These are phyloP conservation scores for Mycena leptocephala DNA, from an alignment of 768 basidiomycete species.

Conservation along the genomic window DNA sequence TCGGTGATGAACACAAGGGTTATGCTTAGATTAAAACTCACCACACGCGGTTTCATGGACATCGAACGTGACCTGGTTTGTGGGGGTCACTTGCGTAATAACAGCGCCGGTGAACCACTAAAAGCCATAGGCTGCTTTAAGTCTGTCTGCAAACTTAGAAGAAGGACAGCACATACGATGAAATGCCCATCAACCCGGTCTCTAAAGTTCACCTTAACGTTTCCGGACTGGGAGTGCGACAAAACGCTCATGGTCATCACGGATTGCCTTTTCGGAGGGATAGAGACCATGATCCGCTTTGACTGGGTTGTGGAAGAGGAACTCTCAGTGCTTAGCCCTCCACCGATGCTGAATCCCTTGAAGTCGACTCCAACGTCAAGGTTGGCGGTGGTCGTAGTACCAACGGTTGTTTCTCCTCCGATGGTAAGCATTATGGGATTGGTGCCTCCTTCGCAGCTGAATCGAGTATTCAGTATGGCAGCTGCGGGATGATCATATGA, in stretches of 20 bases:
- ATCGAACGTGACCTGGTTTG: constrained; percentile 13
- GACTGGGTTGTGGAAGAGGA: constrained; percentile 1
- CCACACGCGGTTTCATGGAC: constrained; percentile 27
- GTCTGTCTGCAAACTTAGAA: not conserved
- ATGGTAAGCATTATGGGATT: not conserved
- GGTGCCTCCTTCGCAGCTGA: constrained; percentile 24
- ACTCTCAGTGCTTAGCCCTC: constrained; percentile 7
- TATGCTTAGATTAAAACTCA: not conserved
- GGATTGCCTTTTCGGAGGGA: constrained; percentile 10
- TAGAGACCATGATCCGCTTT: not conserved
- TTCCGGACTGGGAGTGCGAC: constrained; percentile 21
- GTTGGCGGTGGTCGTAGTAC: not conserved
- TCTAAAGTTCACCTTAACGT: constrained; percentile 16
- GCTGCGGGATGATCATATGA: not conserved
- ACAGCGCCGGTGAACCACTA: constrained; percentile 27
- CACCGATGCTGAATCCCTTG: constrained; percentile 10
- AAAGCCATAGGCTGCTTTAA: not conserved
- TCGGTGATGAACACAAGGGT: not conserved
- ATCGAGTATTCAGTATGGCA: not conserved
- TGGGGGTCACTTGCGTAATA: constrained; percentile 19
- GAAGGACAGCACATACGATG: constrained; percentile 5
- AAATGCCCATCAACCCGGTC: constrained; percentile 24
- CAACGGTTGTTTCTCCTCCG: constrained; percentile 2
- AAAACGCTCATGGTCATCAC: constrained; percentile 20
- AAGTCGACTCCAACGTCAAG: constrained; percentile 15